Evolutionary conservation across 257 asterid species (phyloP), one percentile per base, ranked within the genome.

Genomic region (Mitragyna speciosa): DNA sequence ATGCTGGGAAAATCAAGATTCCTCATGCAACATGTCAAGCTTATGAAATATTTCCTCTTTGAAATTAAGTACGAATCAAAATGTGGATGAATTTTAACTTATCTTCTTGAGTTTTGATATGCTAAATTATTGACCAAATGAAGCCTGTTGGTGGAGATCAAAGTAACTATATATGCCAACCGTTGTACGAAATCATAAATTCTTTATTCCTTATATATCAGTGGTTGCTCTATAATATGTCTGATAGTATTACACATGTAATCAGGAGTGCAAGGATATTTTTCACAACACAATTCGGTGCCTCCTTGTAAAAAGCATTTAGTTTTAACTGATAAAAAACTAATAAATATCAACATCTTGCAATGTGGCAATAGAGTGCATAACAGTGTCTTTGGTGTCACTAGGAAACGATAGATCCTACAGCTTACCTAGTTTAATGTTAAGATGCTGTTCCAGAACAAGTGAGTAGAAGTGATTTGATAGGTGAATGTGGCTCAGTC

Each of bases 111-210:
- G 10, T 41, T 31, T 16, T 39, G 14, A 22, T 70, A 36, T 24
- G 22, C 75, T 70, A 70, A 70, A 70, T 12, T n/a, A 43, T 43
- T 70, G 56, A n/a, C n/a, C 12, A 24, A 70, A 69, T 39, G 73
- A 69, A 69, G 15, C 22, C 12, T 61, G 16, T 9, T 61, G 31
- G 16, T 61, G 33, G 31, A 61, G 33, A 61, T 61, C n/a, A 33
- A 24, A 61, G 33, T 61, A 61, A 17, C 19, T 54, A 19, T 2
- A 5, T 24, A 1, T 54, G 24, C n/a, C 16, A 51, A 61, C 16
- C 9, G 9, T 61, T 61, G 12, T 24, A 20, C n/a, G 24, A 58
- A 58, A 1, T 12, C 12, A 58, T 58, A 12, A 58, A 22, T 24
- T 22, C 24, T 58, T 22, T 58, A 24, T 58, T 58, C 65, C 65